These are phyloP conservation scores for Acanthamoeba castellanii DNA, from an alignment of 208 protist species.

Conservation along the genomic window DNA sequence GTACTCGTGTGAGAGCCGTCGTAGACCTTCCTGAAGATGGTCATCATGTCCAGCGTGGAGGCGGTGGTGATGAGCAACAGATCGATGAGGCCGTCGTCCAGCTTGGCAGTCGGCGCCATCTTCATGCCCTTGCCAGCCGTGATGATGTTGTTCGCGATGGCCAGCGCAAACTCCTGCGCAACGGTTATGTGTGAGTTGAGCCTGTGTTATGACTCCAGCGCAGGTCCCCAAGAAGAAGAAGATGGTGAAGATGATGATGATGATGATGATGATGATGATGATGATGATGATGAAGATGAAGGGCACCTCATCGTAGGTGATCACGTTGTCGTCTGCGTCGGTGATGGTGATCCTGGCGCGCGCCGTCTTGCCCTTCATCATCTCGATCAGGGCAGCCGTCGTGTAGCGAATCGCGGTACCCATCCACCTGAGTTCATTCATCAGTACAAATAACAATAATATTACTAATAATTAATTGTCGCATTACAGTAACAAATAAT, in stretches of 20 bases:
- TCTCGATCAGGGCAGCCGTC: constrained; percentile 21
- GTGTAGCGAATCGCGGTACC: constrained; percentile 15
- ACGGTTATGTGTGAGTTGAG: background rate
- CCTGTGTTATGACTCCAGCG: background rate
- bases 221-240: background rate
- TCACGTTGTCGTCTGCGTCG: constrained; percentile 44
- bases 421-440: background rate
- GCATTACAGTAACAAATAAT: background rate
- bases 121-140: constrained; percentile 64
- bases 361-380: constrained; percentile 39
- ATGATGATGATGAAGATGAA: constrained; percentile 18
- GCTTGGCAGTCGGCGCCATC: constrained; percentile 11
- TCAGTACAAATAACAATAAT: background rate
- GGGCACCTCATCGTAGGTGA: constrained; percentile 28
- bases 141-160: constrained; percentile 73
- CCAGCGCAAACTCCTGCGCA: constrained; percentile 61
- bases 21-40: constrained; percentile 49
- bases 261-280: constrained; percentile 59
- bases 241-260: no score
- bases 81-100: constrained; percentile 57
- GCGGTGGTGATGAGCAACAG: constrained; percentile 1
- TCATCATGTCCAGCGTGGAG: background rate
- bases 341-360: background rate
- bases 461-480: no score
- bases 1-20: constrained; percentile 40